phyloP scores from a whole-genome alignment of 352 stramenopile species.

The Phytopythium cucurbitacearum region DNA sequence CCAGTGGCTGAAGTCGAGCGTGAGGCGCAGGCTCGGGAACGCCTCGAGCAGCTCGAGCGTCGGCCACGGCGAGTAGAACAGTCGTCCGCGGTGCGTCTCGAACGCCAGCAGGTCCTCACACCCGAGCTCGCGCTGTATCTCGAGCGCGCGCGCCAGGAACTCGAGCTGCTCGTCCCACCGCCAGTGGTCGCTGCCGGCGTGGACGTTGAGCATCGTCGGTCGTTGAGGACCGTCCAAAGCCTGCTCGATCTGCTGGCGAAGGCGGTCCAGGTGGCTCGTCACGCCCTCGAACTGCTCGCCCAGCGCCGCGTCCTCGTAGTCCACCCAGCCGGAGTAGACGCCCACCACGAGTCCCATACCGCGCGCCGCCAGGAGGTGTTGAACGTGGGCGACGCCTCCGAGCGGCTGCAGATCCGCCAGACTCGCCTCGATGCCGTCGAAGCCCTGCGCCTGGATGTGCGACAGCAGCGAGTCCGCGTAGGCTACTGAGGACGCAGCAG shows the following conservation, averaged over 20 bases:
- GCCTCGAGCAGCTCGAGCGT: conserved; percentile 53
- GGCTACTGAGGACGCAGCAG: conserved; percentile 6
- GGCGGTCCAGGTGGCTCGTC: conserved; percentile 29
- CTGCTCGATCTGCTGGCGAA: conserved; percentile 31
- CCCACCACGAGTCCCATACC: conserved; percentile 57
- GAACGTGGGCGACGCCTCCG: conserved; percentile 30
- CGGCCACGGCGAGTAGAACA: conserved; percentile 70
- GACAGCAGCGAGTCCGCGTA: conserved; percentile 31
- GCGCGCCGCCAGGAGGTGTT: conserved; percentile 38
- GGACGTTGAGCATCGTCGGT: conserved; percentile 47
- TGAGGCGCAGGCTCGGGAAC: conserved; percentile 62
- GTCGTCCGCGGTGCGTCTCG: conserved; percentile 62
- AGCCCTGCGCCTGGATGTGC: conserved; percentile 43
- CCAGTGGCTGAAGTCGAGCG: conserved; percentile 72
- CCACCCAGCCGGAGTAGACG: conserved; percentile 66
- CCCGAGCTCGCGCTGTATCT: conserved; percentile 33
- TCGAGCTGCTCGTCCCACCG: conserved; percentile 31
- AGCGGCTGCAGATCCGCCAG: conserved; percentile 49
- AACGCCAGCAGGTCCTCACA: conserved; percentile 33
- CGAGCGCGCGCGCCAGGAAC: conserved; percentile 43
- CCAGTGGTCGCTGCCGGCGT: conserved; percentile 64
- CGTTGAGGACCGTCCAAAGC: conserved; percentile 19
- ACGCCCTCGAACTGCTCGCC: conserved; percentile 54
- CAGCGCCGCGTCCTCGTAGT: conserved; percentile 59
- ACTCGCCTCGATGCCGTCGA: conserved; percentile 68